A percentile compares a stretch with the other conserved stretches of the same genome.
These are phyloP conservation scores for Cymbopogon flexuosus DNA, from an alignment of 202 grass and related monocot species.

Conservation along the genomic window DNA sequence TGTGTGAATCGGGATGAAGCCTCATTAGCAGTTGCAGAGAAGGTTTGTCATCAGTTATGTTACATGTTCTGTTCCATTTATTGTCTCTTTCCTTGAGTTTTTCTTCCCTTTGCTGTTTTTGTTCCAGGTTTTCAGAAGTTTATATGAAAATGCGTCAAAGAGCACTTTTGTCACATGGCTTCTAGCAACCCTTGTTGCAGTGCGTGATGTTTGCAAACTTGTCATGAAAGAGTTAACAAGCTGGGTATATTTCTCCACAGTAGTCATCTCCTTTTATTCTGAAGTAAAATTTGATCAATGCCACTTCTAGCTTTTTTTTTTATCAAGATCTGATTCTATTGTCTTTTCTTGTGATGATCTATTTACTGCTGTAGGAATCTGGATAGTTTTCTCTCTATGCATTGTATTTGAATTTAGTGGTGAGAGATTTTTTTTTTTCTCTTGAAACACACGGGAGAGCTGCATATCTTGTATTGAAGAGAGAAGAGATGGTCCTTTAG, in stretches of 20 bases:
- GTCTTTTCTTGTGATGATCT: background rate
- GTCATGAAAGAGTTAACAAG: slow-evolving; percentile 79
- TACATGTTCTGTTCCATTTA: background rate
- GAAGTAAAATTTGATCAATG: slow-evolving; percentile 15
- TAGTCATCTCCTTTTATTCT: slow-evolving; percentile 5
- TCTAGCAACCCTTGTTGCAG: slow-evolving; percentile 70
- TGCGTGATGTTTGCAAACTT: slow-evolving; percentile 87
- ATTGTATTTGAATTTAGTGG: slow-evolving; percentile 7
- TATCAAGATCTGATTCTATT: background rate
- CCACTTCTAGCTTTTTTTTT: background rate
- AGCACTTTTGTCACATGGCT: slow-evolving; percentile 53
- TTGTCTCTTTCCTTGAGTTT: slow-evolving; percentile 7
- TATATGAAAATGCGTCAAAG: slow-evolving; percentile 81
- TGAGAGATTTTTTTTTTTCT: background rate
- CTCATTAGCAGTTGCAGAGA: slow-evolving; percentile 74
- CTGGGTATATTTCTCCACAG: slow-evolving; percentile 52
- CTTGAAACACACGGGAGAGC: background rate
- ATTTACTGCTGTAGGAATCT: background rate
- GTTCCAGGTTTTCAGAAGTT: slow-evolving; percentile 82
- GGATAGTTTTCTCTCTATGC: background rate
- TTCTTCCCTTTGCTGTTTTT: background rate
- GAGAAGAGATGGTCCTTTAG: background rate
- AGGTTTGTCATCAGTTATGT: slow-evolving; percentile 43
- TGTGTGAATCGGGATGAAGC: slow-evolving; percentile 85
- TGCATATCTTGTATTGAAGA: background rate